Evolutionary conservation across 441 rosid genomes (phyloP).

Genomic region (Pelargonium myrrhifolium): DNA sequence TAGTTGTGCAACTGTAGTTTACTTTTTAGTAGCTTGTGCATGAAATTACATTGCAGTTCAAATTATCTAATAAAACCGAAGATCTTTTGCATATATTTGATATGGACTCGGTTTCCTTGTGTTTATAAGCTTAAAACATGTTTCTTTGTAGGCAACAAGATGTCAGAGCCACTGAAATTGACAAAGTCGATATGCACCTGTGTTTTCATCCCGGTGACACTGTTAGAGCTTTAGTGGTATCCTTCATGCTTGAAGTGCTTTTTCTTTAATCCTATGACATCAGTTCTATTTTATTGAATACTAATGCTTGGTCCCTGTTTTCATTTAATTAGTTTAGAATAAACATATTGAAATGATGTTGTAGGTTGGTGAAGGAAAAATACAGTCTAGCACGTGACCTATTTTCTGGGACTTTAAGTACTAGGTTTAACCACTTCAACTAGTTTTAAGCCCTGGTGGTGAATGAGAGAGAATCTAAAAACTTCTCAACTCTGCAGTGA

Average conservation of each 20-base stretch:
- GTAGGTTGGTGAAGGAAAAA: background rate
- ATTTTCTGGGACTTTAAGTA: background rate
- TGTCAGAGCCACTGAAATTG: conserved; percentile 89
- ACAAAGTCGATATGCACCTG: conserved; percentile 80
- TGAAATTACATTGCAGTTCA: background rate
- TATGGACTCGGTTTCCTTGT: background rate
- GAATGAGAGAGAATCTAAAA: background rate
- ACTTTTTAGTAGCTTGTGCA: background rate
- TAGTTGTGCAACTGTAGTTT: conserved; percentile 1
- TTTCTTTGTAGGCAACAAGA: conserved; percentile 67
- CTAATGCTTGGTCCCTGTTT: background rate
- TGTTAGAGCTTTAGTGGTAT: conserved; percentile 79
- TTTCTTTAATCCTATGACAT: background rate
- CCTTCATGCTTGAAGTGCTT: conserved; percentile 33
- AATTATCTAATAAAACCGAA: background rate
- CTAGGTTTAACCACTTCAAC: no score
- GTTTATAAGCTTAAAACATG: conserved; percentile 4
- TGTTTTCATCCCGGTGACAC: conserved; percentile 82
- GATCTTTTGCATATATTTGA: background rate
- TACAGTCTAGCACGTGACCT: background rate
- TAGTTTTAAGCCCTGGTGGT: background rate
- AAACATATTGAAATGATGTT: background rate
- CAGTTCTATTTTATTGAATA: background rate
- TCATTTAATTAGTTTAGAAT: background rate
- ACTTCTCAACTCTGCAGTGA: background rate